Evolutionary conservation across 2,329 filamentous ascomycete genomes (phyloP), one percentile per base, ranked within the genome.

Genomic region (Metarhizium robertsii): DNA sequence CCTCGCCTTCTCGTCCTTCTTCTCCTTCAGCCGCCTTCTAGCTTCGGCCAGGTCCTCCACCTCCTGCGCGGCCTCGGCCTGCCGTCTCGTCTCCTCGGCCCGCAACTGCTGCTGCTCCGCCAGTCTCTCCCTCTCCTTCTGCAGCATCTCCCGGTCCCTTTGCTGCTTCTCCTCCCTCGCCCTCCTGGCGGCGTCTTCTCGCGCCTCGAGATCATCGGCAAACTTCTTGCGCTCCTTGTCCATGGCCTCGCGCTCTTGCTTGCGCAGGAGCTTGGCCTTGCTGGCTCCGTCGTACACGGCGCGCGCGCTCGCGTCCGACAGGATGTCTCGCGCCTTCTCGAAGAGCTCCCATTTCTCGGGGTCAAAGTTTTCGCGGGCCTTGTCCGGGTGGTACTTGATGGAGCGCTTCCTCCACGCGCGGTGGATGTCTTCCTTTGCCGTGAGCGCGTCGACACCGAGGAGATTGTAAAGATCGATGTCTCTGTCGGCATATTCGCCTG

Each of bases 351-450:
- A 97, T 65, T 88, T 88, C 55, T 86, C 85, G 49, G 89, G 79
- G 61, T 94, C 90, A 63, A 87, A 90, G 42, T 79, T 75, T 53
- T 81, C 83, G 60, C 85, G 82, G 55, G 92, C 85, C 73, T 96
- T 96, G 78, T 97, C 92, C 1, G 92, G 92, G 70, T 97, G 92
- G 75, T 92, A 90, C 66, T 90, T 90, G n/a, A 96, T 77, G 3
- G 90, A 90, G 34, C 86, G 85, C 64, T 89, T 88, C 57, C 90
- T 84, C 77, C 92, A 96, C 48, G 90, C 90, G 61, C 87, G 85
- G 60, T 89, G 86, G 64, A 95, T 86, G 59, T 91, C 87, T n/a
- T 83, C 74, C 55, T 87, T 85, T 20, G 79, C 73, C 0, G 86
- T 82, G 18, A 84, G 79, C 20, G 83, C 76, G 55, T 83, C 75